These are phyloP conservation scores for Fusarium fujikuroi DNA, from an alignment of 2,329 filamentous ascomycete genomes.

Conservation along the genomic window DNA sequence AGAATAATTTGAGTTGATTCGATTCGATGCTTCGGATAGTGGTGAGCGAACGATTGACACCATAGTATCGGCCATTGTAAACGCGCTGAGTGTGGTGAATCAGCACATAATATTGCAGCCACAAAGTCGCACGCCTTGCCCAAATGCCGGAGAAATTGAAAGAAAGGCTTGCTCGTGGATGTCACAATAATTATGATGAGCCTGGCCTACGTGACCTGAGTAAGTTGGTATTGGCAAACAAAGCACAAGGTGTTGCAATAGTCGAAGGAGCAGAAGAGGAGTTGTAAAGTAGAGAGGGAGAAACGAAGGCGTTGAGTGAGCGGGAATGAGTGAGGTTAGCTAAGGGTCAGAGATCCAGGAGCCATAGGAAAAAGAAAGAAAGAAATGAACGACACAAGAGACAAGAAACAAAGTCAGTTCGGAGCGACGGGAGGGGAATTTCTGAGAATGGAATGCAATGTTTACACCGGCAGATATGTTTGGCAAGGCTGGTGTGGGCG, in stretches of 20 bases:
- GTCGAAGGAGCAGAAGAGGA: conserved; percentile 7
- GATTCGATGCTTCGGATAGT: conserved; percentile 59
- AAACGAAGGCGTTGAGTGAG: conserved; percentile 16
- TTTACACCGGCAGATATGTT: conserved; percentile 42
- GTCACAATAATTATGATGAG: conserved; percentile 5
- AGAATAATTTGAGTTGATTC: conserved; percentile 56
- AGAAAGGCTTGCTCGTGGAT: conserved; percentile 14
- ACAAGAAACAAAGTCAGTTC: conserved; percentile 31
- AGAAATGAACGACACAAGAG: conserved; percentile 24
- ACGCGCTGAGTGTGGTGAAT: conserved; percentile 37
- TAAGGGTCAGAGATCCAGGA: conserved; percentile 18
- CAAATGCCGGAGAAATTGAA: conserved; percentile 24
- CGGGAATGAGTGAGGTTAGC: conserved; percentile 9
- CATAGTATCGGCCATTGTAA: conserved; percentile 49
- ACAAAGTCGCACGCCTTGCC: conserved; percentile 13
- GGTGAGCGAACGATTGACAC: conserved; percentile 52
- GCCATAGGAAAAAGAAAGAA: not conserved
- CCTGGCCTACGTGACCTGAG: not conserved
- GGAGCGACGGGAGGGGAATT: conserved; percentile 11
- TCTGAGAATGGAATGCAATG: conserved; percentile 46
- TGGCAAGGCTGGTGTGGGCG: conserved; percentile 37
- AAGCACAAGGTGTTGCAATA: conserved; percentile 13
- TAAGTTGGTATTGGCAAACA: conserved; percentile 10
- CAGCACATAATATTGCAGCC: conserved; percentile 51
- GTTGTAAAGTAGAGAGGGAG: conserved; percentile 24